Evolutionary conservation across 2,329 filamentous ascomycete genomes (phyloP).

Genomic region (Didymella pomorum): DNA sequence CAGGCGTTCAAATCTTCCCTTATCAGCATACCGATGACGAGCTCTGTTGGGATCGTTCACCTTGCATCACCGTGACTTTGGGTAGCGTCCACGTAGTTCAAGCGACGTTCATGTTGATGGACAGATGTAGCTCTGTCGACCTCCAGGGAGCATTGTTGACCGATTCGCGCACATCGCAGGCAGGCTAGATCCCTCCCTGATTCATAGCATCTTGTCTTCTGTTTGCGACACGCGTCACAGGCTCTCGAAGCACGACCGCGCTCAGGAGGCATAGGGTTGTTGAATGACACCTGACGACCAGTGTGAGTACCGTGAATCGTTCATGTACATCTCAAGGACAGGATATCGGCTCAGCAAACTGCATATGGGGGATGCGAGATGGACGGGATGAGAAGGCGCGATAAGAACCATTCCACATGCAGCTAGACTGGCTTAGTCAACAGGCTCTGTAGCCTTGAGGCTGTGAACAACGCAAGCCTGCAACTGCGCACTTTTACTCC

Average conservation of each 20-base stretch:
- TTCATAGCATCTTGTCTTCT: conserved; percentile 2
- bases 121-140: background rate
- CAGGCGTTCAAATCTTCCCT: background rate
- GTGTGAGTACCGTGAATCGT: background rate
- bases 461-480: background rate
- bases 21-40: background rate
- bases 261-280: background rate
- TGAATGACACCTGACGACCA: background rate
- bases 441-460: background rate
- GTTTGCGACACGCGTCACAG: conserved; percentile 2
- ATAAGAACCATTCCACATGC: background rate
- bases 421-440: background rate
- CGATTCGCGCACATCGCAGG: background rate
- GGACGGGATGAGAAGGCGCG: background rate
- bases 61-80: background rate
- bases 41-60: background rate
- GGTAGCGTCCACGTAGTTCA: background rate
- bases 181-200: background rate
- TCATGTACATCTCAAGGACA: background rate
- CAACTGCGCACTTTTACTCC: background rate
- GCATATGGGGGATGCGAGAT: background rate
- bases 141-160: background rate
- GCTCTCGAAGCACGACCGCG: conserved; percentile 3
- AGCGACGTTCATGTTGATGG: background rate
- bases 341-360: background rate